Evolutionary conservation across 371 early-diverging fungal species (phyloP), one percentile per base, ranked within the genome.

Genomic region (Mortierella sp.): DNA sequence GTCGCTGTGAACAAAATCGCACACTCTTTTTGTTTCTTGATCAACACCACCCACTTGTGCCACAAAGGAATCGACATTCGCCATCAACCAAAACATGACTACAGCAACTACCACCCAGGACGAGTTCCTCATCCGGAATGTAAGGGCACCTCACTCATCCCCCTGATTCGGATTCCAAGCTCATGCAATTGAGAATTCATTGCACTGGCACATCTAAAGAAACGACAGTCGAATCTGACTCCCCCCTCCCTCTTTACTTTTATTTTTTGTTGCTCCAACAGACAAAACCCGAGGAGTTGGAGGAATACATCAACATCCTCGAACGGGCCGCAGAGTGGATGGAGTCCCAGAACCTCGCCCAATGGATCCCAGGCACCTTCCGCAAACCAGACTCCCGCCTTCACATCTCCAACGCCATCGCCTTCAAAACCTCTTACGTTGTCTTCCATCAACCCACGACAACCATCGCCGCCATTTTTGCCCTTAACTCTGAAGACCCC

Each of bases 261-360:
- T n/a, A 3, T n/a, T 58, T 48, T 39, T 47, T 47, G 10, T 63
- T 41, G 7, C 0, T 37, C 7, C 7, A 5, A 58, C 31, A 82
- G 75, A 77, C 83, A 16, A 41, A 47, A 19, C 74, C 64, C 0
- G 72, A 77, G 8, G 78, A 83, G 48, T 64, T 78, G 7, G 79
- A 83, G 0, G 70, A 68, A 19, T 78, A 74, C 40, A 75, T 70
- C 52, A 71, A 83, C 34, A 69, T 83, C 70, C 83, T 83, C 7
- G 83, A 83, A 31, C 79, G 84, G 0, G 84, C 79, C 10, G 79
- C 84, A 37, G 70, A 74, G 29, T 83, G 79, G 84, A 83, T 83
- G 84, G 76, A 79, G 29, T 77, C 82, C 29, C 77, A 77, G 29
- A 73, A 71, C 44, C 61, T 81, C 13, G 48, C 68, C 19, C 81